phyloP scores from a whole-genome alignment of 345 rosid species.

The Salix caprea region DNA sequence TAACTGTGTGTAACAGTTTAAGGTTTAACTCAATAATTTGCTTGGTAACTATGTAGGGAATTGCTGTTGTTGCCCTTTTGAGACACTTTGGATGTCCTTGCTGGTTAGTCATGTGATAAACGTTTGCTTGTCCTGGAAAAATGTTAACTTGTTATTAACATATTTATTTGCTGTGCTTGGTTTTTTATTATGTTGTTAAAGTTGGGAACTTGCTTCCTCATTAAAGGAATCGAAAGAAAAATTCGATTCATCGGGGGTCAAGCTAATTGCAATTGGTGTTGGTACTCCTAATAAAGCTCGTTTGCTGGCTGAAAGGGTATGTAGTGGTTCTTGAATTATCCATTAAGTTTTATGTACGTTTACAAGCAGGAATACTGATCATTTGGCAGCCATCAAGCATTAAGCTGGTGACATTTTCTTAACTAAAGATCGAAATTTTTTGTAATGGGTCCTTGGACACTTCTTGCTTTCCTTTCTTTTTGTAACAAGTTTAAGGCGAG shows the following conservation, averaged over 20 bases:
- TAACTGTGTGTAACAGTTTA: not conserved
- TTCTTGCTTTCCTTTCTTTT: too few relatives aligned
- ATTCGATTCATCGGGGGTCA: conserved; percentile 80
- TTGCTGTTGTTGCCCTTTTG: conserved; percentile 79
- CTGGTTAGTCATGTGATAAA: conserved; percentile 42
- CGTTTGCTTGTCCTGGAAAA: too few relatives aligned
- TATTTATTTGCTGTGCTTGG: conserved; percentile 1
- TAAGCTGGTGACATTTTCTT: too few relatives aligned
- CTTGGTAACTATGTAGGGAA: conserved; percentile 36
- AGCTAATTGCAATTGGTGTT: conserved; percentile 78
- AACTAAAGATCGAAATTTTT: too few relatives aligned
- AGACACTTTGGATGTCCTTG: conserved; percentile 89
- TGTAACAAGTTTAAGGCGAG: too few relatives aligned
- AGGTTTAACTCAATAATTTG: not conserved
- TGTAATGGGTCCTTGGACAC: too few relatives aligned
- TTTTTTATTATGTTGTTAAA: conserved; percentile 11
- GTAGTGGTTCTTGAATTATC: not conserved
- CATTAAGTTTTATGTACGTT: too few relatives aligned
- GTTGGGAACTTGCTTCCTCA: conserved; percentile 83
- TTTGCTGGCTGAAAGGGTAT: conserved; percentile 60
- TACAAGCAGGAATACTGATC: too few relatives aligned
- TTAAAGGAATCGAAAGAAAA: conserved; percentile 60
- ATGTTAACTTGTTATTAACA: not conserved
- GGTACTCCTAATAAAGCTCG: conserved; percentile 82
- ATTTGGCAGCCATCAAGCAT: too few relatives aligned